Base-by-base conservation (phyloP, 192 early-diverging fungal genomes). In the Backusella australiensis region DNA sequence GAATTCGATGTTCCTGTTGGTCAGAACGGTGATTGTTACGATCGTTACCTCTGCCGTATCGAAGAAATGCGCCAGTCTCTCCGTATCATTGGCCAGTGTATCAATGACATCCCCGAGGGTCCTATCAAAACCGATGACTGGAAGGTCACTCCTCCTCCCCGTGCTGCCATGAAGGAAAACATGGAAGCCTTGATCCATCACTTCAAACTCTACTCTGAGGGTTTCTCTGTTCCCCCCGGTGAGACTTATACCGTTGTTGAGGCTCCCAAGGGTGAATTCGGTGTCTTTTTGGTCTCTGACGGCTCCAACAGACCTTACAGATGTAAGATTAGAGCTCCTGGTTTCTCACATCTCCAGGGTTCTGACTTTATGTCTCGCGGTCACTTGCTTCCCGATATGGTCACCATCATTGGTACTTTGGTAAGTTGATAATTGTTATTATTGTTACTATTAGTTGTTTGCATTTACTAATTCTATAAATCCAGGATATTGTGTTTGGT, bases 141-240 rank as follows among this genome's bases (percentile, higher is more conserved):
- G 90, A 99, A 99, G 92, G 69, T 99, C 73, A 84, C 93, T 12
- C 97, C 98, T 74, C 98, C 98, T 63, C 93, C 92, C 32, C 92
- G 98, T 73, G 90, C 91, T 21, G 84, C 87, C 79, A 99, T 99
- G 98, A 99, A 99, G 91, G 93, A 97, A 86, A 93, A 91, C 84
- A 99, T 99, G 98, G 98, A 99, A 84, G 95, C 96, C 6, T 85
- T 99, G 68, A 99, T 99, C 76, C 96, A 97, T 82, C 98, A 99
- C 86, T 99, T 99, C 85, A 99, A 99, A 87, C 87, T 98, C 36
- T 99, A 96, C 86, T 96, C 95, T n/a, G 98, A 99, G 86, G 98
- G 98, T 44, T 99, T 92, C 88, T 91, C 96, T 52, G 98, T 99
- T 34, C 98, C 98, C 26, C 84, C 94, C 38, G 98, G 98, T 42